Conservation (phyloP, 805 yeast species). For the Yarrowia phangngaensis region DNA sequence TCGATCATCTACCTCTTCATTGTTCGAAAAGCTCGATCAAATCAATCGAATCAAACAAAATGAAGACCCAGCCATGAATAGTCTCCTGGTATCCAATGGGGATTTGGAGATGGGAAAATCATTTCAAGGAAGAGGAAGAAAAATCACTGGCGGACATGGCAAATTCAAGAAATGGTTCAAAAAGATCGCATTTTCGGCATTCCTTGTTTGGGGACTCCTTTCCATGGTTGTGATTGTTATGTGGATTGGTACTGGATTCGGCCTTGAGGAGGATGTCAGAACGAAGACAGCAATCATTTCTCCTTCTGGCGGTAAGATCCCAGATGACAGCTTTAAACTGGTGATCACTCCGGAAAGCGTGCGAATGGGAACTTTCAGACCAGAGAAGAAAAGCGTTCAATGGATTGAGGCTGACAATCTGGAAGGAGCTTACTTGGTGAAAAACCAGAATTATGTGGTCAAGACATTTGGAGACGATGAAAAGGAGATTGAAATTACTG, state of each 20-base stretch:
- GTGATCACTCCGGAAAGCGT: conserved; percentile 7
- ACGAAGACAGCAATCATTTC: neutral
- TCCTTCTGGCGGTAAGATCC: neutral
- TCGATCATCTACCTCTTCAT: conserved; percentile 22
- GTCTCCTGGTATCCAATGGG: neutral
- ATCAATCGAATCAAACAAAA: conserved; percentile 3
- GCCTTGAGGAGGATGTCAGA: neutral
- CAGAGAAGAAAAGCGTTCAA: conserved; percentile 11
- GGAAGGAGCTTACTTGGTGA: conserved; percentile 14
- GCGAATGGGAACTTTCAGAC: conserved; percentile 10
- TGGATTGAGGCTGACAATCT: conserved; percentile 21
- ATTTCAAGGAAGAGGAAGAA: neutral
- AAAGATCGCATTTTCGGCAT: neutral
- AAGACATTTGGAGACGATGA: conserved; percentile 7
- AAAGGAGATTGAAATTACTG: conserved; percentile 19
- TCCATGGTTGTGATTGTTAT: conserved; percentile 5
- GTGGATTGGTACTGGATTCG: neutral
- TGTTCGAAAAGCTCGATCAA: conserved; percentile 22
- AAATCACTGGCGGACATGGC: no score
- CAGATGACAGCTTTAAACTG: conserved; percentile 2
- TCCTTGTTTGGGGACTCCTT: conserved; percentile 8
- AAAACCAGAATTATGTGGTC: conserved; percentile 11
- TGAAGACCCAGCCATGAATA: neutral
- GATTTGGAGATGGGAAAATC: neutral
- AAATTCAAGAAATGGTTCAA: conserved; percentile 3